Base-by-base conservation (phyloP, 768 basidiomycete genomes). In the Ramaria sp. region DNA sequence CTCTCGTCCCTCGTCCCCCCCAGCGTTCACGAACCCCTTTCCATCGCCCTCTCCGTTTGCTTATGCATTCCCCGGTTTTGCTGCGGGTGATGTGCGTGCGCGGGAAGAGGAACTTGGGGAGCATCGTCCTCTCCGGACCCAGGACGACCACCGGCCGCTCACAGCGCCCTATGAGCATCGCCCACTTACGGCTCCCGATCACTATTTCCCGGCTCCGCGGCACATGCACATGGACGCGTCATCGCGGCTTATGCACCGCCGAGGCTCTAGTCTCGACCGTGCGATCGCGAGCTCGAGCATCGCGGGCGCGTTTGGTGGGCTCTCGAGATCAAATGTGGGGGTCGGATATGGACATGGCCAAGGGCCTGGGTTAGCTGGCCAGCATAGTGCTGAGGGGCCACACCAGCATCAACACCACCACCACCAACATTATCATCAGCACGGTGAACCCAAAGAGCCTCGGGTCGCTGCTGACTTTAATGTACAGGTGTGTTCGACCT, bases 221-320 rank as follows among this genome's bases (percentile, higher is more conserved):
- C 27, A 27, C 27, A 27, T 27, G 27, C 27, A 27, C 27, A 27
- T 27, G 27, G 27, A 27, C 5, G 27, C 27, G 27, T 27, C 27
- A 5, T 38, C 52, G 20, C 41, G 54, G 1, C 45, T 55, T 15
- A 47, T 20, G 39, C 42, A 47, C 42, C 17, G 54, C 4, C 54
- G 54, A 7, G 54, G 54, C 3, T 55, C 54, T 15, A 47, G 43
- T 33, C 43, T 55, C 24, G 54, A 55, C 45, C 41, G 54, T 17
- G 54, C 54, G 10, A 45, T 55, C 17, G 54, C 54, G 17, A 46
- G 42, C 38, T 55, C 54, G 30, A 55, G 42, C 33, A 33, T 55
- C 19, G 54, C 54, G 12, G 31, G 31, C 17, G 54, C 42, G 20
- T 55, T 55, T 30, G 46, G 46, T 1, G 46, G 46, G n/a, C 27